Percentiles rank a stretch among this genome's conserved stretches.
These are phyloP conservation scores for Kodamaea arcana DNA, from an alignment of 1,139 yeast genomes.

Conservation along the genomic window DNA sequence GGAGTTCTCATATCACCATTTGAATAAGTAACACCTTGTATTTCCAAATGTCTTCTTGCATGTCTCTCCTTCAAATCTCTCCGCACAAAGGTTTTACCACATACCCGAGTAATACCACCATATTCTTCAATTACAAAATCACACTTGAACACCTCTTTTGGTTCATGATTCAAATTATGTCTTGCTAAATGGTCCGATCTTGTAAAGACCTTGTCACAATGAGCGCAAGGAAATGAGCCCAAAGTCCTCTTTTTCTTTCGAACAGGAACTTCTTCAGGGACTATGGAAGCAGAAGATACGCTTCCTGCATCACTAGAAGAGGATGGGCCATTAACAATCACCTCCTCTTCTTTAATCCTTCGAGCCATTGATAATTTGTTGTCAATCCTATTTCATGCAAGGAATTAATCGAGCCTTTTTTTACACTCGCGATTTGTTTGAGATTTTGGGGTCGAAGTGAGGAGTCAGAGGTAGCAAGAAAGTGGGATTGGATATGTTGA, in stretches of 20 bases:
- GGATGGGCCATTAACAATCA: background rate
- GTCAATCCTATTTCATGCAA: too few species aligned
- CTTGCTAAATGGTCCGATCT: slow-evolving; percentile 42
- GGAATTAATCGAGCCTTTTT: too few species aligned
- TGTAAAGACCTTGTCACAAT: slow-evolving; percentile 39
- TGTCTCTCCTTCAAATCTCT: slow-evolving; percentile 40
- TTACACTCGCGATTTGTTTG: too few species aligned
- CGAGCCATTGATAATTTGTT: too few species aligned
- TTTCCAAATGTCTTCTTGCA: slow-evolving; percentile 27
- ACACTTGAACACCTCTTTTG: slow-evolving; percentile 32
- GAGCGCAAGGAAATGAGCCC: slow-evolving; percentile 16
- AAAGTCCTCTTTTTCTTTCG: slow-evolving; percentile 13
- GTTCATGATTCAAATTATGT: slow-evolving; percentile 42
- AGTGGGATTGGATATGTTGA: too few species aligned
- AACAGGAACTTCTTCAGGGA: background rate
- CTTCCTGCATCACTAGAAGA: slow-evolving; percentile 1
- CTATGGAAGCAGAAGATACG: background rate
- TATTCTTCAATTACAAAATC: slow-evolving; percentile 24
- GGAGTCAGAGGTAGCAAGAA: too few species aligned
- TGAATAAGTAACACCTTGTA: slow-evolving; percentile 2
- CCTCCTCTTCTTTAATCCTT: background rate
- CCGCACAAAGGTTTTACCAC: slow-evolving; percentile 41
- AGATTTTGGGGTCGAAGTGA: too few species aligned
- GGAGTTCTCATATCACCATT: background rate
- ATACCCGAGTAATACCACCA: slow-evolving; percentile 18